Base-by-base conservation (phyloP, 257 asterid species). In the Galeopsis tetrahit region DNA sequence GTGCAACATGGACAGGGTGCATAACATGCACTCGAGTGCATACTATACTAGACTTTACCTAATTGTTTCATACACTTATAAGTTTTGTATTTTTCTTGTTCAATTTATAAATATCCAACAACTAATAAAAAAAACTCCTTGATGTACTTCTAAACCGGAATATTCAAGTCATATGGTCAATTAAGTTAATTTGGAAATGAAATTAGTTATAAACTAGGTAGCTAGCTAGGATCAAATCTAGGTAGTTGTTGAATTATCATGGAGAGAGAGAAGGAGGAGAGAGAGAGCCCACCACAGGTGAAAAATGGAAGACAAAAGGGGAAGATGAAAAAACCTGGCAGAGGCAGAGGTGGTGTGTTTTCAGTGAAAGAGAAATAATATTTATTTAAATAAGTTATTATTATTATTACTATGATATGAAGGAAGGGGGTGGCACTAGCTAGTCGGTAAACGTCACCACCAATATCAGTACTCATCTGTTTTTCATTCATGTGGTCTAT, bases 281-380 rank as follows among this genome's bases (percentile, higher is more conserved):
- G 44, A 10, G 53, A 32, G 72, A 36, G 75, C 71, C 73, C 59
- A 72, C 60, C 55, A 72, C 78, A 81, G 82, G 79, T 73, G 83
- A 72, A 69, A 72, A 69, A 51, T 68, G 72, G 73, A 49, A 42
- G 82, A 70, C 71, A 49, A 58, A 84, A 69, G 78, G 82, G 84
- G 82, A 58, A 65, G 78, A 70, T 68, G 81, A 65, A 71, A 66
- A 66, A 70, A 40, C 10, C 43, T 76, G 75, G 77, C 71, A 38
- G 65, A 43, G 58, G 60, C 68, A 55, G 69, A 77, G 74, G 71
- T 46, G 63, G 79, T 34, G 40, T 61, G 67, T 69, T 84, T 78
- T 76, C 69, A 5, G 84, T 82, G 81, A 76, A 71, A 79, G 82
- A 63, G 73, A 63, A 74, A 32, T 44, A 21, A 21, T 21, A 21